These are phyloP conservation scores for Rhizophagus sp. DNA, from an alignment of 192 early-diverging fungal species.

Conservation along the genomic window DNA sequence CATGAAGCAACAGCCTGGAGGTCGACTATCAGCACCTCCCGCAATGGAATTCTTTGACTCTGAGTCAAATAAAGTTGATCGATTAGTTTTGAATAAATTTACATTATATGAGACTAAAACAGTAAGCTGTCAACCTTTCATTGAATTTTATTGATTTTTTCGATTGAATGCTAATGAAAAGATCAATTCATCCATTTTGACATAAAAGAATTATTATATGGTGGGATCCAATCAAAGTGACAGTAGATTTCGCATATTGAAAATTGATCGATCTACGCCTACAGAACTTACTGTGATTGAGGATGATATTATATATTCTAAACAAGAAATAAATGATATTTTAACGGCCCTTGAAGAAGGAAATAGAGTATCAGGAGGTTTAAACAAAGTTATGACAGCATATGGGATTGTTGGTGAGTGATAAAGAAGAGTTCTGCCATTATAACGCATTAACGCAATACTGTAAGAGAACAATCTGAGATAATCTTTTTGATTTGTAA, in stretches of 20 bases:
- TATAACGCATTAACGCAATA: no score
- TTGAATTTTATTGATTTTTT: neutral
- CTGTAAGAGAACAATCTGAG: no score
- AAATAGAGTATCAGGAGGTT: slow-evolving; percentile 72
- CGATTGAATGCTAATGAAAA: neutral
- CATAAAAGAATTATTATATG: slow-evolving; percentile 70
- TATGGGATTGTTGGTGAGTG: slow-evolving; percentile 72
- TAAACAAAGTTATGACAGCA: slow-evolving; percentile 65
- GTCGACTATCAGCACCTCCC: slow-evolving; percentile 3
- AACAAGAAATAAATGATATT: slow-evolving; percentile 69
- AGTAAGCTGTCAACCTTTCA: slow-evolving; percentile 38
- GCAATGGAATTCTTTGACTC: neutral
- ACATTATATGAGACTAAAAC: slow-evolving; percentile 88
- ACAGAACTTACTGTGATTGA: slow-evolving; percentile 73
- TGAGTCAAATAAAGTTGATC: slow-evolving; percentile 7
- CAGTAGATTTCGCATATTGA: slow-evolving; percentile 77
- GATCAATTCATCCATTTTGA: neutral
- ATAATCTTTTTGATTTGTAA: neutral
- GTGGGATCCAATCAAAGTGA: slow-evolving; percentile 82
- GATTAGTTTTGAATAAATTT: slow-evolving; percentile 66
- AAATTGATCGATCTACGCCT: slow-evolving; percentile 78
- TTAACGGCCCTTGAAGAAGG: slow-evolving; percentile 78
- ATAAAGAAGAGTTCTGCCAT: neutral
- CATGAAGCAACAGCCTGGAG: neutral
- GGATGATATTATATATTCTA: slow-evolving; percentile 77